These are phyloP conservation scores for Lathyrus sativus DNA, from an alignment of 306 rosid species.

Conservation along the genomic window DNA sequence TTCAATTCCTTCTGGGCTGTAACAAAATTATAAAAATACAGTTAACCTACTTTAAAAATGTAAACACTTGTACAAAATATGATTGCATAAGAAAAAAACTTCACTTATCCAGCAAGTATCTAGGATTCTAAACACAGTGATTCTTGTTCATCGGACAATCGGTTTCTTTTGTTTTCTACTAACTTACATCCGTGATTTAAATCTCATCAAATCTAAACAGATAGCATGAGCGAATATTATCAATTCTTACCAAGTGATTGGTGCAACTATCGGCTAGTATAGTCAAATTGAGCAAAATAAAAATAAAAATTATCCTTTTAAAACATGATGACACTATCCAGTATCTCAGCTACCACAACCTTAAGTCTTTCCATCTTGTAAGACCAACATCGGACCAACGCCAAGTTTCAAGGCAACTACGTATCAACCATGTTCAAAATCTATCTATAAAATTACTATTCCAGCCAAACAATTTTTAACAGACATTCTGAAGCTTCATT, in stretches of 20 bases:
- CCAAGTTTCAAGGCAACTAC: background rate
- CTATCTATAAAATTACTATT: background rate
- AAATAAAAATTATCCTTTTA: background rate
- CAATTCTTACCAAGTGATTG: background rate
- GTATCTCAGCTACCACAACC: constrained; percentile 10
- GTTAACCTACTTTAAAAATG: constrained; percentile 26
- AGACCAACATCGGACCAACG: background rate
- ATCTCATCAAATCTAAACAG: background rate
- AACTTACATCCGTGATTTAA: background rate
- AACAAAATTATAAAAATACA: constrained; percentile 38
- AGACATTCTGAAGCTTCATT: background rate
- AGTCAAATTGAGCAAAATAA: background rate
- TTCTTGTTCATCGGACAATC: constrained; percentile 5
- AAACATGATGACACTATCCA: constrained; percentile 2
- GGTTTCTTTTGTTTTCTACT: constrained; percentile 18
- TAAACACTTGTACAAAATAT: background rate
- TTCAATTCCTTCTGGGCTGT: constrained; percentile 98
- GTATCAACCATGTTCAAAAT: background rate
- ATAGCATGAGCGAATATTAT: constrained; percentile 14
- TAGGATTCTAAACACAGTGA: constrained; percentile 7
- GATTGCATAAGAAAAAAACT: background rate
- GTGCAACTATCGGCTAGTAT: constrained; percentile 8
- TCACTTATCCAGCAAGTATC: constrained; percentile 17
- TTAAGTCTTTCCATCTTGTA: background rate
- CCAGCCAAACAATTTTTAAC: background rate